Conservation (phyloP, 768 basidiomycete species). For the Neoboletus brunneissimus region DNA sequence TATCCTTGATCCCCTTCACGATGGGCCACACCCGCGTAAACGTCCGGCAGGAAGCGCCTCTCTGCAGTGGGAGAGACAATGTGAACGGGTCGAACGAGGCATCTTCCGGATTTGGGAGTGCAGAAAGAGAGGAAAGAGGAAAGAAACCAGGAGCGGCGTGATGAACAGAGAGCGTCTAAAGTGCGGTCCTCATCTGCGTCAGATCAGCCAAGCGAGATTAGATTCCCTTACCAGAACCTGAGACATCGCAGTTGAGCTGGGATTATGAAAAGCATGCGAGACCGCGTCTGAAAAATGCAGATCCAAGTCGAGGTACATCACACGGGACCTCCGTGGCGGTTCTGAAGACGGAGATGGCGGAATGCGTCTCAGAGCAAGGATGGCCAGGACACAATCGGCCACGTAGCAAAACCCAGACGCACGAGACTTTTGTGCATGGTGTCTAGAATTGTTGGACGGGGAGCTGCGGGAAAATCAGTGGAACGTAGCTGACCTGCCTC, state of each 20-base stretch:
- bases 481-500: constrained; percentile 59
- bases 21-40: constrained; percentile 62
- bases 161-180: constrained; percentile 79
- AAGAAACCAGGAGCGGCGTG: constrained; percentile 83
- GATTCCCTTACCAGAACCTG: constrained; percentile 46
- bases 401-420: constrained; percentile 96
- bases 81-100: constrained; percentile 54
- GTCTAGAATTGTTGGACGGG: constrained; percentile 41
- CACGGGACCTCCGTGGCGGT: constrained; percentile 45
- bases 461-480: background rate
- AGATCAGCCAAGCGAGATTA: background rate
- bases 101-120: constrained; percentile 41
- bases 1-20: constrained; percentile 56
- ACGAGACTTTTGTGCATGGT: constrained; percentile 75
- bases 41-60: constrained; percentile 66
- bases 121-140: constrained; percentile 55
- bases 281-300: constrained; percentile 91
- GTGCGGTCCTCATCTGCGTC: background rate
- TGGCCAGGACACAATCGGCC: constrained; percentile 80
- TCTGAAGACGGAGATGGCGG: constrained; percentile 15
- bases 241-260: constrained; percentile 33
- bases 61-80: constrained; percentile 73
- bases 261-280: constrained; percentile 65
- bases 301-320: constrained; percentile 92
- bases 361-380: constrained; percentile 61